Evolutionary conservation across 2,329 filamentous ascomycete genomes (phyloP).

Genomic region (Exophiala dermatitidis): DNA sequence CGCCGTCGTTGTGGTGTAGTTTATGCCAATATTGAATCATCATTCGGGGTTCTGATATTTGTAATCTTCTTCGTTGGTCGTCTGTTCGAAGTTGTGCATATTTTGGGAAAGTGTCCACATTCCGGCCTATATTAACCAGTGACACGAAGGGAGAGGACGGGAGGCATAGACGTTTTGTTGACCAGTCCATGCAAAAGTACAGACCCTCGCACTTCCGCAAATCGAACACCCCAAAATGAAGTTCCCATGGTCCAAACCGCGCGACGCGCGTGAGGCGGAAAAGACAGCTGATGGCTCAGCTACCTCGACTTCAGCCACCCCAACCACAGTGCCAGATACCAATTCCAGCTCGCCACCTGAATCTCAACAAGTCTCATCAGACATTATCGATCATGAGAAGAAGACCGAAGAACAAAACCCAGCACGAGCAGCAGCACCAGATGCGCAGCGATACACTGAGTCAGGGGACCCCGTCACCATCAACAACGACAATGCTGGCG

Average conservation of each 20-base stretch:
- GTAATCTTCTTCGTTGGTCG: too few species aligned
- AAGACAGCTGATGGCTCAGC: not conserved
- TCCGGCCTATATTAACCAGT: too few species aligned
- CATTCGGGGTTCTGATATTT: too few species aligned
- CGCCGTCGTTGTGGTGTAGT: too few species aligned
- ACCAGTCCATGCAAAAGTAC: too few species aligned
- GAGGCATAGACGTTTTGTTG: too few species aligned
- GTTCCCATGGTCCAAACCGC: constrained; percentile 19
- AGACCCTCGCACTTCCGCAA: too few species aligned
- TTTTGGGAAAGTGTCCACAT: too few species aligned
- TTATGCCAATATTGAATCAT: too few species aligned
- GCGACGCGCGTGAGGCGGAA: constrained; percentile 4
- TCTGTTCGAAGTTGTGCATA: too few species aligned
- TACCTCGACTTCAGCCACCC: not conserved
- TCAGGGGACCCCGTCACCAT: not conserved
- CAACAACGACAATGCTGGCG: not conserved
- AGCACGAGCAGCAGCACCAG: not conserved
- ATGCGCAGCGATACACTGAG: not conserved
- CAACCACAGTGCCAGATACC: not conserved
- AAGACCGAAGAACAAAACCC: not conserved
- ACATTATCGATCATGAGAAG: constrained; percentile 8
- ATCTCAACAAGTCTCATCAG: not conserved
- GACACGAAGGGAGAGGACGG: too few species aligned
- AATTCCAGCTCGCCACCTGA: not conserved
- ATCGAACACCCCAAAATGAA: constrained; percentile 13